Conservation (phyloP, 495 filamentous ascomycete species). For the Penicillium soppii region DNA sequence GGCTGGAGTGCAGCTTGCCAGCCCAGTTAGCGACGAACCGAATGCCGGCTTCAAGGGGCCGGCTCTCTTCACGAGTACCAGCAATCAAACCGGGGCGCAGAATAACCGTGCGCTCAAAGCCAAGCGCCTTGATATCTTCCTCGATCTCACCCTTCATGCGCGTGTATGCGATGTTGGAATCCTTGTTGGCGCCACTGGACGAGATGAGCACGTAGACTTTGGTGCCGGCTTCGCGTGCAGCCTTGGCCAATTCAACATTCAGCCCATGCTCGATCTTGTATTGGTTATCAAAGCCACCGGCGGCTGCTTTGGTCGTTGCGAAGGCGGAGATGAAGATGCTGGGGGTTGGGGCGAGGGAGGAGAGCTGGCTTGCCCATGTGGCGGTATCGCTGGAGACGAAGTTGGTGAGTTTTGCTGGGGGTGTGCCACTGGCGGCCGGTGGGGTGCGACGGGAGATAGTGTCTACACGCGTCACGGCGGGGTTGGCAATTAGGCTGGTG, state of each 20-base stretch:
- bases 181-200: constrained; percentile 45
- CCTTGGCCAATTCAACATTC: constrained; percentile 65
- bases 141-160: constrained; percentile 84
- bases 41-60: constrained; percentile 48
- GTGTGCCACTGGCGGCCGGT: constrained; percentile 23
- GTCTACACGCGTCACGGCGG: constrained; percentile 40
- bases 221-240: constrained; percentile 61
- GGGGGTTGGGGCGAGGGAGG: constrained; percentile 54
- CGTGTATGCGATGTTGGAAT: constrained; percentile 53
- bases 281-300: constrained; percentile 70
- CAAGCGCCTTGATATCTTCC: constrained; percentile 66
- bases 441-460: constrained; percentile 49
- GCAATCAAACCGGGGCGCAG: constrained; percentile 72
- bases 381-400: constrained; percentile 44
- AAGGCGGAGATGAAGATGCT: constrained; percentile 63
- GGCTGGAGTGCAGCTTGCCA: constrained; percentile 51
- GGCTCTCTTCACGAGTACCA: constrained; percentile 61
- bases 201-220: constrained; percentile 71
- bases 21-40: constrained; percentile 48
- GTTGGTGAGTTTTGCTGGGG: constrained; percentile 43
- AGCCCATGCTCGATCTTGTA: constrained; percentile 76
- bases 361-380: constrained; percentile 57
- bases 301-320: constrained; percentile 63
- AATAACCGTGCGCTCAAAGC: constrained; percentile 73
- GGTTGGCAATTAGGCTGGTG: constrained; percentile 40